Percentiles rank a stretch among this genome's conserved stretches.
These are phyloP conservation scores for Aspergillus biplanus DNA, from an alignment of 495 filamentous ascomycete genomes.

Conservation along the genomic window DNA sequence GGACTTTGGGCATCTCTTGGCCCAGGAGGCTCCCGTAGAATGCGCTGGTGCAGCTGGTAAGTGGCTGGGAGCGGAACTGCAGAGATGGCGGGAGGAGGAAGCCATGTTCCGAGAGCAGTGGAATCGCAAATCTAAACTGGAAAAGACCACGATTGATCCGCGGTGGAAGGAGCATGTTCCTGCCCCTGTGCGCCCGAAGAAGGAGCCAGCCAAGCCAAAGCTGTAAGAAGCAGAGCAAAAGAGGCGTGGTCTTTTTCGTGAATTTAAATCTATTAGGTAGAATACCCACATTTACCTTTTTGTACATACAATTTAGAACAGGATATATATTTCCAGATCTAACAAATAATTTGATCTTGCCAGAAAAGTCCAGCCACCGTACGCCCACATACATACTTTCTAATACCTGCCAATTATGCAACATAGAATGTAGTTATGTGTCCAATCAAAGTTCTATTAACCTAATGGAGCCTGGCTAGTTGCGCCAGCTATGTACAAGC, in stretches of 20 bases:
- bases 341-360: not conserved
- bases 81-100: conserved; percentile 66
- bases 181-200: conserved; percentile 44
- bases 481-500: too few relatives aligned
- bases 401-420: too few relatives aligned
- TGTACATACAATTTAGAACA: conserved; percentile 20
- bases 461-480: too few relatives aligned
- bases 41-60: conserved; percentile 63
- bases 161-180: conserved; percentile 58
- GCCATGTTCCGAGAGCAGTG: conserved; percentile 59
- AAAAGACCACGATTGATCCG: conserved; percentile 63
- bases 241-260: not conserved
- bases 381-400: too few relatives aligned
- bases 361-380: too few relatives aligned
- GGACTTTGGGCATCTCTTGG: conserved; percentile 77
- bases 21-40: conserved; percentile 74
- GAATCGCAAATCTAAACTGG: conserved; percentile 47
- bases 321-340: not conserved
- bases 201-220: conserved; percentile 35
- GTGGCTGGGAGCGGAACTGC: conserved; percentile 67
- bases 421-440: too few relatives aligned
- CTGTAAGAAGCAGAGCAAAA: conserved; percentile 28
- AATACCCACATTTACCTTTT: not conserved
- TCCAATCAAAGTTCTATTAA: too few relatives aligned
- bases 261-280: not conserved